Conservation (phyloP, 148 eudicot species). For the Rhododendron williamsianum region DNA sequence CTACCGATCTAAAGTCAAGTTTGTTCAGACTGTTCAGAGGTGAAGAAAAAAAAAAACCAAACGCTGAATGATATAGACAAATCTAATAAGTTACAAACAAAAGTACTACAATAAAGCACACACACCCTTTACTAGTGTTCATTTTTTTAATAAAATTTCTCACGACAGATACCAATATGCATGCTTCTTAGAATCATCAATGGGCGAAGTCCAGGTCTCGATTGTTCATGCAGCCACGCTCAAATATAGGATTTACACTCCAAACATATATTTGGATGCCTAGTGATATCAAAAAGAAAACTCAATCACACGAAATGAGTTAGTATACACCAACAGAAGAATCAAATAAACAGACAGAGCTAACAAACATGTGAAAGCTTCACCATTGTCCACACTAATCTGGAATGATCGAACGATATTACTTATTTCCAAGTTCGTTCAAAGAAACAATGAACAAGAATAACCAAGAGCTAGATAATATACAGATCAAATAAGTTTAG, state of each 20-base stretch:
- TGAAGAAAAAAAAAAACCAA: slow-evolving; percentile 16
- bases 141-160: background rate
- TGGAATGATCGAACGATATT: background rate
- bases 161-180: slow-evolving; percentile 6
- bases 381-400: background rate
- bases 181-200: background rate
- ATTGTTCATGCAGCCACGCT: background rate
- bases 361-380: background rate
- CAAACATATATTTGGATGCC: background rate
- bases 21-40: slow-evolving; percentile 9
- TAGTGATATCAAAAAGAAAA: background rate
- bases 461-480: slow-evolving; percentile 12
- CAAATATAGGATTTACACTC: background rate
- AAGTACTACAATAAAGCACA: background rate
- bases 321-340: background rate
- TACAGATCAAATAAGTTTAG: slow-evolving; percentile 5
- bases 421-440: slow-evolving; percentile 7
- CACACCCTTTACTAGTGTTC: background rate
- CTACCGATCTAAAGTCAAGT: background rate
- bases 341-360: background rate
- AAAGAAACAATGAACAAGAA: slow-evolving; percentile 17
- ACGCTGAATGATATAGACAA: slow-evolving; percentile 18
- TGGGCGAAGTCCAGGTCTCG: background rate
- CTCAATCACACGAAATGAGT: background rate
- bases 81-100: slow-evolving; percentile 9